Conservation (phyloP, 176 grass and related monocot genomes). For the Rhynchospora tenuis region DNA sequence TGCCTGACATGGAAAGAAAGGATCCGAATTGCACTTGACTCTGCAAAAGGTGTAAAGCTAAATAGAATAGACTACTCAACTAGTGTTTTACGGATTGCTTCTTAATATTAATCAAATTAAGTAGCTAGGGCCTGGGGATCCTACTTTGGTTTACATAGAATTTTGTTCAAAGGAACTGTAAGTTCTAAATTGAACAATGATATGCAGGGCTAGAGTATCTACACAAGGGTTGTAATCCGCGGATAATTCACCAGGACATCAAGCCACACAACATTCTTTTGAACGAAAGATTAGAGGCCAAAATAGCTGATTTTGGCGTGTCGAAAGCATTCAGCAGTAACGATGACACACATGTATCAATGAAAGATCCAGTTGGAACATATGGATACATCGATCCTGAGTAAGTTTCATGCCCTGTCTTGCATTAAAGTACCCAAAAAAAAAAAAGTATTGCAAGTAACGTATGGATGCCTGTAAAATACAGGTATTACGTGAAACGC, state of each 20-base stretch:
- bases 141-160: background rate
- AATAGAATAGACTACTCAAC: background rate
- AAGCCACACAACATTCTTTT: constrained; percentile 54
- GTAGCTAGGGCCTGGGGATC: background rate
- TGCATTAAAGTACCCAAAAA: background rate
- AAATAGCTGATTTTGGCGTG: constrained; percentile 66
- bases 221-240: constrained; percentile 40
- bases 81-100: background rate
- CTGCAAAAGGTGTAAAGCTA: constrained; percentile 39
- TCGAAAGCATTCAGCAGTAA: constrained; percentile 26
- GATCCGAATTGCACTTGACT: constrained; percentile 36
- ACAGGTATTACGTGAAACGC: constrained; percentile 22
- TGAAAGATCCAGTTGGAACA: constrained; percentile 20
- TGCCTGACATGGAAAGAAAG: constrained; percentile 36
- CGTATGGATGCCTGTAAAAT: background rate
- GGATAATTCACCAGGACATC: constrained; percentile 49
- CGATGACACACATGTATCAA: constrained; percentile 25
- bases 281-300: constrained; percentile 38
- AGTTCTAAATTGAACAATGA: background rate
- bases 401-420: constrained; percentile 7
- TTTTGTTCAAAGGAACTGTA: background rate
- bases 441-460: background rate
- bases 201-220: constrained; percentile 50
- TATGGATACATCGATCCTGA: constrained; percentile 53
- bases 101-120: background rate